Conservation (phyloP, 2,329 filamentous ascomycete genomes). For the Remersonia thermophila region DNA sequence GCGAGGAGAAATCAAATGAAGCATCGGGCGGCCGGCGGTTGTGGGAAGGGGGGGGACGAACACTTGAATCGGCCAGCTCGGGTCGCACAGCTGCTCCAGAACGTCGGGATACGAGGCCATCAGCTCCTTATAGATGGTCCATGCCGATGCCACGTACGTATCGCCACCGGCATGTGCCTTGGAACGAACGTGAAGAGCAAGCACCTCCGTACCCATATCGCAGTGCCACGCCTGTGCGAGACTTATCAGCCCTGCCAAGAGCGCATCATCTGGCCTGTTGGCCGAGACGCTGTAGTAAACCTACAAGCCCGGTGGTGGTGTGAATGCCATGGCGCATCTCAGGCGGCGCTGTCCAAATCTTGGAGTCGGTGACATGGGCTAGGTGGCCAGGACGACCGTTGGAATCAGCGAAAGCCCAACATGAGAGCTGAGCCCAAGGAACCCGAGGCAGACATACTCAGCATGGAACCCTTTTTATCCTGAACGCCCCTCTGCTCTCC, state of each 20-base stretch:
- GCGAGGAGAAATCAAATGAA: background rate
- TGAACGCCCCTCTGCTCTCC: slow-evolving; percentile 41
- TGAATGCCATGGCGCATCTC: slow-evolving; percentile 37
- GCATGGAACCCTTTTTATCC: slow-evolving; percentile 33
- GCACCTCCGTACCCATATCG: slow-evolving; percentile 39
- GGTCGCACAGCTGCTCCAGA: slow-evolving; percentile 25
- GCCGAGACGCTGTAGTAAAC: slow-evolving; percentile 4
- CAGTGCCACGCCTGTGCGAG: slow-evolving; percentile 34
- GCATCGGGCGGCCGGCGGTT: background rate
- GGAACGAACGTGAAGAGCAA: slow-evolving; percentile 35
- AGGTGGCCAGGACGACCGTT: too few relatives aligned
- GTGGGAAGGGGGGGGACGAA: too few relatives aligned
- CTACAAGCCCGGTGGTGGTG: slow-evolving; percentile 32
- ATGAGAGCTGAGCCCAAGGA: too few relatives aligned
- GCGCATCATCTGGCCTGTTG: too few relatives aligned
- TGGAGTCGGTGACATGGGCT: slow-evolving; percentile 38
- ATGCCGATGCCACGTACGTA: slow-evolving; percentile 33
- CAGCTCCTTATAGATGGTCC: slow-evolving; percentile 32
- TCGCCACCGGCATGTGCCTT: slow-evolving; percentile 31
- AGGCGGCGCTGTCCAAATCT: slow-evolving; percentile 31
- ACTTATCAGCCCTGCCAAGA: slow-evolving; percentile 2
- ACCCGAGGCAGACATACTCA: slow-evolving; percentile 31
- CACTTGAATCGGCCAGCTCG: slow-evolving; percentile 38
- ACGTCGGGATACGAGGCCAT: slow-evolving; percentile 25
- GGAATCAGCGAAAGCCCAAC: too few relatives aligned